phyloP scores from a whole-genome alignment of 2,329 filamentous ascomycete species.

The Dactylella cylindrospora region DNA sequence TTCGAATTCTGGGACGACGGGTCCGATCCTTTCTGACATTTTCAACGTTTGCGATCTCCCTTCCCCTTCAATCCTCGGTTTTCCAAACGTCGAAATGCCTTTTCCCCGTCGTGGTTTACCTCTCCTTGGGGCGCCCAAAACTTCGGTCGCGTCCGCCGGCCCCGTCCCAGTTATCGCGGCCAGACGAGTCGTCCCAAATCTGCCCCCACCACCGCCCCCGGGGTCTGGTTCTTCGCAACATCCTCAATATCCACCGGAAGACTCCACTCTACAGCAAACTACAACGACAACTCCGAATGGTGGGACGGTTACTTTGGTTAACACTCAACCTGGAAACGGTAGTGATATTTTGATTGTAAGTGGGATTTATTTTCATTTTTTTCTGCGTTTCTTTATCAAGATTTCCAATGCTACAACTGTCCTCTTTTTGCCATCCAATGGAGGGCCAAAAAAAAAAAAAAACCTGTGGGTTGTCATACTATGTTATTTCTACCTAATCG shows the following conservation, averaged over 20 bases:
- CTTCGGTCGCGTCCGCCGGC: slow-evolving; percentile 42
- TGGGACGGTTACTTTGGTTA: slow-evolving; percentile 41
- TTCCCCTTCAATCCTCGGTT: background rate
- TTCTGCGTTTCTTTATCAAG: too few relatives aligned
- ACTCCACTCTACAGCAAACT: slow-evolving; percentile 42
- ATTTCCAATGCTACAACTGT: too few relatives aligned
- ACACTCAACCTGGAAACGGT: slow-evolving; percentile 42
- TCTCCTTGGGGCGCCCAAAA: slow-evolving; percentile 40
- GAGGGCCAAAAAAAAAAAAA: too few relatives aligned
- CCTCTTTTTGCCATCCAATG: too few relatives aligned
- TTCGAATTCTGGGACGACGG: background rate
- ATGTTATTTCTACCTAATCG: too few relatives aligned
- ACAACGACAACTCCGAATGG: slow-evolving; percentile 44
- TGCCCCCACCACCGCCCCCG: slow-evolving; percentile 38
- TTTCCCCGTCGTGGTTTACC: slow-evolving; percentile 34
- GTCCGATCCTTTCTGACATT: slow-evolving; percentile 2
- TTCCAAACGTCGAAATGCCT: slow-evolving; percentile 24
- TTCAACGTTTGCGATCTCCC: background rate
- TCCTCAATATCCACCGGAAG: slow-evolving; percentile 42
- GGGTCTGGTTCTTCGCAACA: slow-evolving; percentile 43
- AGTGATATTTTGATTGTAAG: slow-evolving; percentile 44
- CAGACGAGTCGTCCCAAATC: slow-evolving; percentile 36
- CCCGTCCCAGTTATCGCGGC: slow-evolving; percentile 43
- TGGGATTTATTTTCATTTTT: slow-evolving; percentile 1
- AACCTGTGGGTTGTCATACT: too few relatives aligned